These are phyloP conservation scores for Terfezia claveryi DNA, from an alignment of 495 filamentous ascomycete species.

Conservation along the genomic window DNA sequence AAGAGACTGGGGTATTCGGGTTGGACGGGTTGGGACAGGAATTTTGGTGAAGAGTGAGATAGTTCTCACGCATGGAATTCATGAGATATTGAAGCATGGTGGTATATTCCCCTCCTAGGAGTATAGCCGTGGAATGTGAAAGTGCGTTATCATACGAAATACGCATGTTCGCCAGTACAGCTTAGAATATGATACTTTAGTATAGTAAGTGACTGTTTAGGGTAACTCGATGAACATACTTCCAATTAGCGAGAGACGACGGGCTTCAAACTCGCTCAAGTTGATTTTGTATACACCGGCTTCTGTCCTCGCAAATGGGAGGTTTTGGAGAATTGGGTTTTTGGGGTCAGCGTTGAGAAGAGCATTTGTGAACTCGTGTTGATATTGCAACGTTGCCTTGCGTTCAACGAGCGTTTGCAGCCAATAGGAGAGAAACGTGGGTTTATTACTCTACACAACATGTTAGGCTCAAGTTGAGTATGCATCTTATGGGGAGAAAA, in stretches of 20 bases:
- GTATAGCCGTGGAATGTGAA: constrained; percentile 14
- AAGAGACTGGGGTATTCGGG: constrained; percentile 3
- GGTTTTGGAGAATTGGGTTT: constrained; percentile 35
- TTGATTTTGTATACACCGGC: constrained; percentile 26
- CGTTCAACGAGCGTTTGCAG: constrained; percentile 41
- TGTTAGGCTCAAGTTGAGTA: neutral
- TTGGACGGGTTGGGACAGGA: constrained; percentile 8
- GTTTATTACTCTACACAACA: constrained; percentile 22
- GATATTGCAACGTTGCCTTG: constrained; percentile 42
- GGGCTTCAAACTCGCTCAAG: constrained; percentile 30
- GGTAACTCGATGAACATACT: constrained; percentile 14
- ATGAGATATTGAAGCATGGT: constrained; percentile 35
- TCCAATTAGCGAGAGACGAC: constrained; percentile 39
- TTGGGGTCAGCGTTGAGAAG: constrained; percentile 28
- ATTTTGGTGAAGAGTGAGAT: constrained; percentile 22
- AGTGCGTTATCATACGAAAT: constrained; percentile 26
- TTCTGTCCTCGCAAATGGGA: constrained; percentile 30
- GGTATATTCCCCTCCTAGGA: constrained; percentile 31
- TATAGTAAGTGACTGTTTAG: neutral
- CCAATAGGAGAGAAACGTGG: constrained; percentile 34
- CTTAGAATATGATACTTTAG: neutral
- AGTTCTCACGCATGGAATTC: constrained; percentile 46
- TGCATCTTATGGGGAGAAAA: neutral
- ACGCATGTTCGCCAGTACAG: constrained; percentile 43
- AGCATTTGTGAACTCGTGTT: constrained; percentile 36